These are phyloP conservation scores for Elsinoe necatrix DNA, from an alignment of 2,329 filamentous ascomycete genomes.

Conservation along the genomic window DNA sequence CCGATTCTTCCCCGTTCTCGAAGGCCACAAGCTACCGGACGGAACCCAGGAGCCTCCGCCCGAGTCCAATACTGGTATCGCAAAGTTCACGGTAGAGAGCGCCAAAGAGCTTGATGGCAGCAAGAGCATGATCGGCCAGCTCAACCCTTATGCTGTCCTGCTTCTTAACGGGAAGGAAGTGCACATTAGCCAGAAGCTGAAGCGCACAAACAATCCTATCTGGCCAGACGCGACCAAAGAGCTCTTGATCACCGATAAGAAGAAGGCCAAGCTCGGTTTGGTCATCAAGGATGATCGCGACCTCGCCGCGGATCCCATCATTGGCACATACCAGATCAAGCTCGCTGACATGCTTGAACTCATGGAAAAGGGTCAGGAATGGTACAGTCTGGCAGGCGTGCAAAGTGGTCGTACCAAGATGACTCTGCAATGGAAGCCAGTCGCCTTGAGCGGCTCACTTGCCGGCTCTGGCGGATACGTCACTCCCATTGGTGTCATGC, in stretches of 20 bases:
- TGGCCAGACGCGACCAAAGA: constrained; percentile 92
- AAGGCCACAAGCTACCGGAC: constrained; percentile 61
- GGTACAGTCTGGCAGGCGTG: constrained; percentile 79
- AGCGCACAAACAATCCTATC: constrained; percentile 94
- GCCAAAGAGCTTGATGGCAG: constrained; percentile 90
- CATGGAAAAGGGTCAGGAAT: constrained; percentile 88
- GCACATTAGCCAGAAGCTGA: constrained; percentile 81
- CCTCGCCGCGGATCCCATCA: constrained; percentile 67
- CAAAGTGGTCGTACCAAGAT: constrained; percentile 83
- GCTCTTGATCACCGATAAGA: constrained; percentile 87
- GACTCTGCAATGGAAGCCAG: constrained; percentile 89
- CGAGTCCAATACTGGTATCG: constrained; percentile 86
- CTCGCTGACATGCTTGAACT: constrained; percentile 86
- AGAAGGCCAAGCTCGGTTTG: constrained; percentile 79
- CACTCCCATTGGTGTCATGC: constrained; percentile 89
- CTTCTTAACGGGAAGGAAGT: constrained; percentile 89
- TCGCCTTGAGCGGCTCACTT: constrained; percentile 69
- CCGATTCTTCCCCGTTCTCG: constrained; percentile 89
- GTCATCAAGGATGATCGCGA: constrained; percentile 95
- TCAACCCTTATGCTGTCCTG: constrained; percentile 84
- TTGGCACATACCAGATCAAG: constrained; percentile 93
- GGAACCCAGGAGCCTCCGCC: constrained; percentile 73
- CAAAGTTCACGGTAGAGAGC: constrained; percentile 86
- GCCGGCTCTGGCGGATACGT: constrained; percentile 80
- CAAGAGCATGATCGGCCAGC: constrained; percentile 82